A percentile compares a stretch with the other conserved stretches of the same genome.
Conservation (phyloP, 2,329 filamentous ascomycete genomes). For the Plenodomus biglobosus region DNA sequence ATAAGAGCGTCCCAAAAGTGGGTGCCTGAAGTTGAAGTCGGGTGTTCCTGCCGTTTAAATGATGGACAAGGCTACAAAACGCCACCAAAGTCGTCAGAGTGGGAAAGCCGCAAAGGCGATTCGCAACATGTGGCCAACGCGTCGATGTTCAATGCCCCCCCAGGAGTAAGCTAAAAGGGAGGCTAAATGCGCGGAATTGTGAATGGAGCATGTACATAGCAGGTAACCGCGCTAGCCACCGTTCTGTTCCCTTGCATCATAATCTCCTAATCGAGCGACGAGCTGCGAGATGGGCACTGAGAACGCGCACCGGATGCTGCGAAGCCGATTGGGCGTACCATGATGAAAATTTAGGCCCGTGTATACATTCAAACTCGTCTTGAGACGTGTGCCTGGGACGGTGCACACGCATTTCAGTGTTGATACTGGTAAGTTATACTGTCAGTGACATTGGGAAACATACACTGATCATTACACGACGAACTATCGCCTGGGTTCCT, state of each 20-base stretch:
- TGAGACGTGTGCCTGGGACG: neutral
- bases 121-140: neutral
- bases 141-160: neutral
- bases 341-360: neutral
- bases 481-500: too few species aligned
- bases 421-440: too few species aligned
- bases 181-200: neutral
- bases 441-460: too few species aligned
- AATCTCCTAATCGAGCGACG: constrained; percentile 18
- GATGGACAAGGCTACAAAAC: neutral
- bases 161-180: neutral
- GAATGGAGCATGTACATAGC: neutral
- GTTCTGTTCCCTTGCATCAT: constrained; percentile 5
- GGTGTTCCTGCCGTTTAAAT: neutral
- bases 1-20: constrained; percentile 3
- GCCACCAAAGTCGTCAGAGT: neutral
- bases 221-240: constrained; percentile 7
- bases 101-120: neutral
- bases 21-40: constrained; percentile 9
- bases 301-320: neutral
- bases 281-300: constrained; percentile 11
- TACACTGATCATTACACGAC: too few species aligned
- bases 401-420: neutral
- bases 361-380: neutral
- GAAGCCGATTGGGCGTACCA: neutral